A percentile compares a stretch with the other conserved stretches of the same genome.
Evolutionary conservation across 768 basidiomycete genomes (phyloP).

Genomic region (Suillus placidus): DNA sequence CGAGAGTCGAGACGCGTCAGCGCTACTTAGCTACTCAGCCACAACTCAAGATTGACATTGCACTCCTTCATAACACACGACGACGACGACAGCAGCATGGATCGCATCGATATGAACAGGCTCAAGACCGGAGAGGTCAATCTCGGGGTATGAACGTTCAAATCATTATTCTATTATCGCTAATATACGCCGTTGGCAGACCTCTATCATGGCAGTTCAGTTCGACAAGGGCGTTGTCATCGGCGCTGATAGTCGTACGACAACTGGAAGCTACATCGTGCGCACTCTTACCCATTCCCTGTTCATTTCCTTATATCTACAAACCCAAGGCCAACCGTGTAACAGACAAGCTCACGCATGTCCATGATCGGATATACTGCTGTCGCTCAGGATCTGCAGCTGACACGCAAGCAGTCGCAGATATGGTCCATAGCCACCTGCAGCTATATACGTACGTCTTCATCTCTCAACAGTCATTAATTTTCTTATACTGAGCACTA

Average conservation of each 20-base stretch:
- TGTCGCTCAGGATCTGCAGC: slow-evolving; percentile 98
- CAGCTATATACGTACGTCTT: slow-evolving; percentile 70
- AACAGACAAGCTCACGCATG: slow-evolving; percentile 95
- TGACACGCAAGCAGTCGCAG: slow-evolving; percentile 96
- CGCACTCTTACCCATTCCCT: slow-evolving; percentile 26
- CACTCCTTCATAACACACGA: slow-evolving; percentile 13
- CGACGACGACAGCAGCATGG: slow-evolving; percentile 42
- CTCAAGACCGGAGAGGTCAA: slow-evolving; percentile 97
- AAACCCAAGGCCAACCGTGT: slow-evolving; percentile 86
- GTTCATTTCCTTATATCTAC: slow-evolving; percentile 8
- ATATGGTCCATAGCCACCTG: slow-evolving; percentile 81
- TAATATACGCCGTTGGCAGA: slow-evolving; percentile 49
- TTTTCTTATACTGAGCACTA: slow-evolving; percentile 3
- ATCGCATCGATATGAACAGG: slow-evolving; percentile 78
- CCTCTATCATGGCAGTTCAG: slow-evolving; percentile 99
- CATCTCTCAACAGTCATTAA: slow-evolving; percentile 3
- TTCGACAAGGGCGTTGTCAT: slow-evolving; percentile 95
- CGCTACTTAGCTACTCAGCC: slow-evolving; percentile 25
- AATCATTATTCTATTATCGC: background rate
- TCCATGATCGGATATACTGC: slow-evolving; percentile 98
- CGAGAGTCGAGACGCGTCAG: slow-evolving; percentile 62
- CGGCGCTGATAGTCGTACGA: slow-evolving; percentile 96
- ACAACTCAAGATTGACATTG: slow-evolving; percentile 22
- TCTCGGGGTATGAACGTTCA: slow-evolving; percentile 75
- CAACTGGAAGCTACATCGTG: slow-evolving; percentile 95